Percentiles rank a stretch among this genome's conserved stretches.
phyloP scores from a whole-genome alignment of 73 alveolate genomes.

The Breviolum minutum region DNA sequence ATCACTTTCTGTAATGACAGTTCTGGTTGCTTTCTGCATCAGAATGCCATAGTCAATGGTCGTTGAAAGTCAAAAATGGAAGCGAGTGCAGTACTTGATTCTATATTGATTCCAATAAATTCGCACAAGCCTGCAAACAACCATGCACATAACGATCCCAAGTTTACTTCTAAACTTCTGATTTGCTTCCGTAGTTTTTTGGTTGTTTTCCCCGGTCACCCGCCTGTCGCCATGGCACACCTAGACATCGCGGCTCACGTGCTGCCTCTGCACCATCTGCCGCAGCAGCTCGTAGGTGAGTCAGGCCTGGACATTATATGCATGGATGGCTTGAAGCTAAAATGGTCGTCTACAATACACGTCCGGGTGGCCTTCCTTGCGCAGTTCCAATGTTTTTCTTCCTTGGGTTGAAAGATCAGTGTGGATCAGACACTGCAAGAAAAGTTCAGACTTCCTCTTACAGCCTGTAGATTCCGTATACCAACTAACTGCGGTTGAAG shows the following conservation, averaged over 20 bases:
- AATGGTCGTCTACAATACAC: too few species aligned
- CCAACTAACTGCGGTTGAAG: neutral
- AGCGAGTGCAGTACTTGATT: too few species aligned
- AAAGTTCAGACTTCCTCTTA: neutral
- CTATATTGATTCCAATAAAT: too few species aligned
- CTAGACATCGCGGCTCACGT: slow-evolving; percentile 82
- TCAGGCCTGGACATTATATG: neutral
- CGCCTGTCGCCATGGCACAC: slow-evolving; percentile 76
- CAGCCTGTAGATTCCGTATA: neutral
- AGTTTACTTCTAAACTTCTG: neutral
- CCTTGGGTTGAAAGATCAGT: neutral
- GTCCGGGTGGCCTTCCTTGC: slow-evolving; percentile 16
- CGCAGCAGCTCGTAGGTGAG: neutral
- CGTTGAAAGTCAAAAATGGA: too few species aligned
- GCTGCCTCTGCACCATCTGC: slow-evolving; percentile 59
- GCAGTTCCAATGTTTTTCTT: neutral
- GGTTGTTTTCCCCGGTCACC: too few species aligned
- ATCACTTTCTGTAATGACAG: too few species aligned
- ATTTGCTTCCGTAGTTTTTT: too few species aligned
- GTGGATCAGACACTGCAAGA: neutral
- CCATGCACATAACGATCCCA: neutral
- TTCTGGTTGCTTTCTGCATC: too few species aligned
- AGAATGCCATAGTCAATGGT: too few species aligned
- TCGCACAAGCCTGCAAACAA: neutral
- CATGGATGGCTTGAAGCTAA: too few species aligned